Conservation (phyloP, 371 early-diverging fungal species). For the Homolaphlyctis polyrhiza region DNA sequence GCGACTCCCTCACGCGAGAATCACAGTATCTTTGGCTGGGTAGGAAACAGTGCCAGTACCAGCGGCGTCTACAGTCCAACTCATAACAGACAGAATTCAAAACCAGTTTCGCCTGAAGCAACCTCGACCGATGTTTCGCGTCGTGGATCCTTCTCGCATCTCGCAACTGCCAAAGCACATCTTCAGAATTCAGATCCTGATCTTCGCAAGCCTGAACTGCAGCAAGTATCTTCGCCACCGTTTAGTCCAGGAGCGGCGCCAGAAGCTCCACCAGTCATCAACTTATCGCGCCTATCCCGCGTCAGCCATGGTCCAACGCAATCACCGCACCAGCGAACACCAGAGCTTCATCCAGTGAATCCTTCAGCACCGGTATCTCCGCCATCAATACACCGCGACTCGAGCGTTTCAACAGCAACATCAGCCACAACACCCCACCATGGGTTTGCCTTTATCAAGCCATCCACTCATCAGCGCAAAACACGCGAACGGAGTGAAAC, state of each 20-base stretch:
- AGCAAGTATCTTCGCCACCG: no score
- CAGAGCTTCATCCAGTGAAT: neutral
- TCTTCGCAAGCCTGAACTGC: neutral
- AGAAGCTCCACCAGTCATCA: neutral
- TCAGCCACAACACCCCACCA: neutral
- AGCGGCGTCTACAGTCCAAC: neutral
- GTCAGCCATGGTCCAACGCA: no score
- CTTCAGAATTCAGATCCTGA: neutral
- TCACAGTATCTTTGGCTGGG: neutral
- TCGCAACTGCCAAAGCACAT: neutral
- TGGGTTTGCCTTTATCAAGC: neutral
- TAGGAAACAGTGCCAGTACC: neutral
- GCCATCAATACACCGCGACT: neutral
- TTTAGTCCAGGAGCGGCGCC: neutral
- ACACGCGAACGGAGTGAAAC: slow-evolving; percentile 3
- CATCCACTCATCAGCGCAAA: neutral
- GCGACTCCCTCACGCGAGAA: neutral
- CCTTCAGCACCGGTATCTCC: neutral
- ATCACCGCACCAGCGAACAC: no score
- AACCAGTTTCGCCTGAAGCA: neutral
- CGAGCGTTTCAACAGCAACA: neutral
- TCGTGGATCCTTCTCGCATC: neutral
- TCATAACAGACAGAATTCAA: neutral
- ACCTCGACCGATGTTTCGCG: neutral
- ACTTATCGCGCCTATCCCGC: no score